Evolutionary conservation across 768 basidiomycete genomes (phyloP).

Genomic region (Cantharellus cinnabarinus): DNA sequence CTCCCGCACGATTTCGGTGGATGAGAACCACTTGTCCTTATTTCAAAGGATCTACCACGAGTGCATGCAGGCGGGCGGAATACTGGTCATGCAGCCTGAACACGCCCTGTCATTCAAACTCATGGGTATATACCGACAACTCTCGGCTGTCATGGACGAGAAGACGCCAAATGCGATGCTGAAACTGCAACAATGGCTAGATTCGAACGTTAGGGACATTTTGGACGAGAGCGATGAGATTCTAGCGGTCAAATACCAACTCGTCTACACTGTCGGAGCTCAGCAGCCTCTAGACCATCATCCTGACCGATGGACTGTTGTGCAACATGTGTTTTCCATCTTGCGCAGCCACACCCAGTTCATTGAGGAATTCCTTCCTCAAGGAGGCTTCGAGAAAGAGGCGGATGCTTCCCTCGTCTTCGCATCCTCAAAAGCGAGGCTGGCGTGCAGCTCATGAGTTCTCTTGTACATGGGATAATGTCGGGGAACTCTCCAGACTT

Average conservation of each 20-base stretch:
- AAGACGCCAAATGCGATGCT: not conserved
- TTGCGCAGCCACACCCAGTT: not conserved
- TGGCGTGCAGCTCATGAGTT: not conserved
- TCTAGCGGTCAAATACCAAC: slow-evolving; percentile 26
- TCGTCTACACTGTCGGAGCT: slow-evolving; percentile 27
- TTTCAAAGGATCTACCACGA: slow-evolving; percentile 19
- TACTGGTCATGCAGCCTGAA: slow-evolving; percentile 33
- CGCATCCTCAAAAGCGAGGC: not conserved
- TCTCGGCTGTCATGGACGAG: not conserved
- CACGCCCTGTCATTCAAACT: slow-evolving; percentile 32
- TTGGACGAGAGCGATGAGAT: slow-evolving; percentile 16
- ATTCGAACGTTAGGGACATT: slow-evolving; percentile 1
- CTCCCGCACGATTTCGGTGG: slow-evolving; percentile 18
- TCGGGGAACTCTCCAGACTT: slow-evolving; percentile 7
- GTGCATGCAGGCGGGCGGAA: slow-evolving; percentile 22
- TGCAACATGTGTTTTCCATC: slow-evolving; percentile 16
- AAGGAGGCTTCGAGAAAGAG: not conserved
- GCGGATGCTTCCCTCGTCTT: not conserved
- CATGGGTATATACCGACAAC: slow-evolving; percentile 21
- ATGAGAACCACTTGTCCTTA: not conserved
- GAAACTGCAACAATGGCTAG: slow-evolving; percentile 12
- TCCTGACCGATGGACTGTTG: slow-evolving; percentile 25
- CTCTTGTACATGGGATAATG: not conserved
- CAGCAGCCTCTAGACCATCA: slow-evolving; percentile 21
- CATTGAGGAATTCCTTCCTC: not conserved